Evolutionary conservation across 306 rosid genomes (phyloP), one percentile per base, ranked within the genome.

Genomic region (Inga laurina): DNA sequence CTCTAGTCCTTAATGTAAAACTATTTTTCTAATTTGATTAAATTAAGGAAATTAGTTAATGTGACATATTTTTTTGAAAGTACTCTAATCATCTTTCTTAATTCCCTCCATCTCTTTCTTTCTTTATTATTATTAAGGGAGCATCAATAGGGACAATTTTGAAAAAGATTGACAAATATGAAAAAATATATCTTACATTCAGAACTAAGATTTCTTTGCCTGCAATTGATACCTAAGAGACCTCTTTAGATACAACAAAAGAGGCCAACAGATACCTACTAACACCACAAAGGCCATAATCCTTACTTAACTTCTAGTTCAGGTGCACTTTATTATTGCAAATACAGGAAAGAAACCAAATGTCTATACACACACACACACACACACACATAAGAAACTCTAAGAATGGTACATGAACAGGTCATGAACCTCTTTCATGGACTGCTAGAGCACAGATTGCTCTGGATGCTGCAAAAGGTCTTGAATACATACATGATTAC

Each of bases 401-500:
- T 67, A 84, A 78, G 21, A 67, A 32, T 52, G 56, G 65, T 44
- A n/a, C 10, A 75, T 32, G 77, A 83, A 78, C 86, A 90, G 97
- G 94, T 56, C 34, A 86, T 81, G 91, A 77, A 68, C 87, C 93
- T 41, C 91, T 94, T 57, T 91, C 93, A 21, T 94, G 97, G 98
- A 74, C 82, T 34, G 82, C 86, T 48, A 91, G 97, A 90, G 82
- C 85, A 71, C 94, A 91, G 67, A 92, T 92, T 82, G 94, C 98
- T 32, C 82, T 94, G 10, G 97, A 89, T 69, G 76, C 92, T 12
- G 98, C 95, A 49, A 94, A 87, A 79, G 98, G 98, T 18, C 88
- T 94, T 32, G 98, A 92, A 57, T 94, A 94, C 77, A 92, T 94
- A 76, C 97, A 91, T 61, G 97, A 94, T 77, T 88, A 92, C 67